Evolutionary conservation across 805 yeast genomes (phyloP).

Genomic region (Lipomyces spencermartinsiae): DNA sequence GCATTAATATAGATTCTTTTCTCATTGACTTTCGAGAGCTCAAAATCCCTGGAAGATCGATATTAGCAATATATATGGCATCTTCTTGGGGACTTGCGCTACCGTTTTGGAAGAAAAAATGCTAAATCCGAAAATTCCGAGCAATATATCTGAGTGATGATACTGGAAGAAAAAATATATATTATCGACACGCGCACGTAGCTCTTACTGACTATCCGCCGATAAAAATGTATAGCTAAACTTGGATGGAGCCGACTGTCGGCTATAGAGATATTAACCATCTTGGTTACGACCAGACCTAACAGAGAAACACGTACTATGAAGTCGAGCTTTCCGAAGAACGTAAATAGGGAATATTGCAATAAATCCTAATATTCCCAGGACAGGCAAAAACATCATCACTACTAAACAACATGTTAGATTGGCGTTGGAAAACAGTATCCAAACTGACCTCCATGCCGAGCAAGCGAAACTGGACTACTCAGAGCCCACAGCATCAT

Average conservation of each 20-base stretch:
- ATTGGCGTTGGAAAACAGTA: background rate
- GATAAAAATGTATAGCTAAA: slow-evolving; percentile 16
- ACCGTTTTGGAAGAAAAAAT: slow-evolving; percentile 29
- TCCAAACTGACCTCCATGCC: slow-evolving; percentile 30
- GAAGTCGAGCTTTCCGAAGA: slow-evolving; percentile 39
- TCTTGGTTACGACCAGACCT: background rate
- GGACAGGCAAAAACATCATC: slow-evolving; percentile 24
- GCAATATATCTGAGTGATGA: slow-evolving; percentile 27
- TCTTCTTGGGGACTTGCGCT: background rate
- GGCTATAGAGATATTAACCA: slow-evolving; percentile 13
- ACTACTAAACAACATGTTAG: slow-evolving; percentile 15
- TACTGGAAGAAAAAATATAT: slow-evolving; percentile 20
- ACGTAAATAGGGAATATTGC: slow-evolving; percentile 34
- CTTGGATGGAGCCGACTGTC: slow-evolving; percentile 23
- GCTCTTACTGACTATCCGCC: slow-evolving; percentile 14
- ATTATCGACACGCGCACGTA: slow-evolving; percentile 16
- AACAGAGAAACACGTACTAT: slow-evolving; percentile 23
- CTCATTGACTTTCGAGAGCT: slow-evolving; percentile 34
- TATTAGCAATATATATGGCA: background rate
- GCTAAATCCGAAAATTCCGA: slow-evolving; percentile 22
- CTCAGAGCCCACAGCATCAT: slow-evolving; percentile 15
- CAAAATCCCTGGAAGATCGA: slow-evolving; percentile 27
- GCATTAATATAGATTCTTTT: slow-evolving; percentile 22
- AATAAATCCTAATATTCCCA: slow-evolving; percentile 12
- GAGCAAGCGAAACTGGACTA: slow-evolving; percentile 12